Conservation (phyloP, 148 eudicot genomes). For the Camellia japonica region DNA sequence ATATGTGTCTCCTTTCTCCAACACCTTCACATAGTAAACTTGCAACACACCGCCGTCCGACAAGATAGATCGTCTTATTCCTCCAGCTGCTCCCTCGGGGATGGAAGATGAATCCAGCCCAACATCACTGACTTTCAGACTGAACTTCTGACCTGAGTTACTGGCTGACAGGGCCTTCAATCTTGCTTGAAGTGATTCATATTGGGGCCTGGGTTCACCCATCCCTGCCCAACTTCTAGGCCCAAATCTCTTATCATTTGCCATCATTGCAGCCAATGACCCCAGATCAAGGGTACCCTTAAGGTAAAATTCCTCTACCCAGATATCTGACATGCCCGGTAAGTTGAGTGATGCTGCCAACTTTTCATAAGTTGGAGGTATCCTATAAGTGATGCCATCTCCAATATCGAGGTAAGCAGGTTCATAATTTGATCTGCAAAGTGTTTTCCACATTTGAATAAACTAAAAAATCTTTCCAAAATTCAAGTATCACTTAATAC, state of each 20-base stretch:
- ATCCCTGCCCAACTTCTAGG: constrained; percentile 58
- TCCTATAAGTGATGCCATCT: constrained; percentile 75
- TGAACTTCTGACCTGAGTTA: constrained; percentile 53
- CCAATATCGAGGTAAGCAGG: constrained; percentile 84
- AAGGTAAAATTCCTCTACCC: constrained; percentile 76
- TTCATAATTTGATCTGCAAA: constrained; percentile 60
- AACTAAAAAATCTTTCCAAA: constrained; percentile 2
- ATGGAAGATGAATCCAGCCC: constrained; percentile 51
- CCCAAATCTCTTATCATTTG: constrained; percentile 63
- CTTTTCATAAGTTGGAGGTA: constrained; percentile 85
- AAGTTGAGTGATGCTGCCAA: constrained; percentile 65
- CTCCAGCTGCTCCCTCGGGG: constrained; percentile 97
- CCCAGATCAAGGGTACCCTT: constrained; percentile 92
- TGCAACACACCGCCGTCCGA: constrained; percentile 82
- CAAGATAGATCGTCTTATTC: constrained; percentile 68
- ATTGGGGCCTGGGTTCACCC: constrained; percentile 74
- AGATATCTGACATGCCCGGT: constrained; percentile 71
- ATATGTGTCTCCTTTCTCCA: constrained; percentile 96
- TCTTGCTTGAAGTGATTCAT: constrained; percentile 86
- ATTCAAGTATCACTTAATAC: neutral
- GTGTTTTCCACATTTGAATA: constrained; percentile 13
- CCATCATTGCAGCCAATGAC: constrained; percentile 90
- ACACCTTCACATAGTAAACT: constrained; percentile 83
- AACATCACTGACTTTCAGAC: constrained; percentile 71
- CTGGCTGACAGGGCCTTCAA: constrained; percentile 52